Evolutionary conservation across 768 basidiomycete species (phyloP), one percentile per base, ranked within the genome.

Genomic region (Cyclocybe cylindracea): DNA sequence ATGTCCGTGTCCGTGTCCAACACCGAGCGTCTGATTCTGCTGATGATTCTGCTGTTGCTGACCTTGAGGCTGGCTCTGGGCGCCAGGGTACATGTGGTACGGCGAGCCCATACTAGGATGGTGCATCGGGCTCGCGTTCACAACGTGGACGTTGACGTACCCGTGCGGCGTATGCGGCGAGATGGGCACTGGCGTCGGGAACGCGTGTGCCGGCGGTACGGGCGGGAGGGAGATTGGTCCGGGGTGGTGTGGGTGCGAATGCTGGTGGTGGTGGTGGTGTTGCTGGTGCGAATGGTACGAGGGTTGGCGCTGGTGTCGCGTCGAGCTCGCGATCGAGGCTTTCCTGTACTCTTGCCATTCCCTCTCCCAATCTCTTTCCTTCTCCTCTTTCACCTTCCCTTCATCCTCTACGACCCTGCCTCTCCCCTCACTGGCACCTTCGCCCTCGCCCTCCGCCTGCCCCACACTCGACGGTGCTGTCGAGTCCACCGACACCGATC

Each of bases 101-200:
- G 73, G 60, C 52, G 57, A 74, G 44, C 50, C 65, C 55, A 55
- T 69, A 57, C 42, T 71, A 50, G 71, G 69, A 44, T 76, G 72
- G 57, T 74, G 70, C 4, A 72, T 48, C 11, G 77, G 75, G 24
- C 24, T 24, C 24, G 24, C 24, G 24, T 24, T 3, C 70, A 75
- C 29, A 70, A 43, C 9, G 75, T 72, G n/a, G 55, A 43, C 16
- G 62, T 50, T 18, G 53, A 44, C 45, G 63, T 58, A 11, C 56
- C 48, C 67, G 39, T 64, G 68, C 32, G 73, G 73, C 4, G 62
- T 60, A 50, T 63, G 61, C 19, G 64, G 69, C 35, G 63, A 62
- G 49, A 45, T 54, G 56, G 50, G 53, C 58, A 61, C 49, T 45
- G 66, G 47, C 13, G 64, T 48, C 11, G 48, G 49, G 19, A 57